phyloP scores from a whole-genome alignment of 2,329 filamentous ascomycete genomes.

The Monosporascus sp. region DNA sequence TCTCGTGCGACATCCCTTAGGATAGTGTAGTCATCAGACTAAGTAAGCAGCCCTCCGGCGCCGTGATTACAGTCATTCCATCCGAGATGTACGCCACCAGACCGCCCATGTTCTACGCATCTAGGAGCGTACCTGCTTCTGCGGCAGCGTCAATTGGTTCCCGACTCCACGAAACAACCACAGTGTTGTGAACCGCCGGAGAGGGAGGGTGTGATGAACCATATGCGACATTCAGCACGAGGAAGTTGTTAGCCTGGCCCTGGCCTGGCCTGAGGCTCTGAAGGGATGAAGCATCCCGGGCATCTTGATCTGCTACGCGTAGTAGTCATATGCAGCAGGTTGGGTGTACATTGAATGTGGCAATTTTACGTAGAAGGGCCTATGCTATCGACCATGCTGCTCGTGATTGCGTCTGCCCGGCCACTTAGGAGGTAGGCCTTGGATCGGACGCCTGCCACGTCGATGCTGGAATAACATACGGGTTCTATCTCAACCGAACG shows the following conservation, averaged over 20 bases:
- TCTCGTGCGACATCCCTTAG: neutral
- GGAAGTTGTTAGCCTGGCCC: neutral
- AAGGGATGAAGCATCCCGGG: neutral
- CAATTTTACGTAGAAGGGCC: neutral
- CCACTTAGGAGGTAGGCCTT: neutral
- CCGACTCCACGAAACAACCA: neutral
- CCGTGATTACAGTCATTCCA: neutral
- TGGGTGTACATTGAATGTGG: neutral
- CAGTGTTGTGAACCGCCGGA: neutral
- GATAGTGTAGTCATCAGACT: neutral
- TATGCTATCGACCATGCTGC: neutral
- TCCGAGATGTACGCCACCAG: neutral
- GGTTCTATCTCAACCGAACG: too few relatives aligned
- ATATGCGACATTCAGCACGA: neutral
- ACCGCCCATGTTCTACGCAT: neutral
- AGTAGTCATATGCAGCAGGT: neutral
- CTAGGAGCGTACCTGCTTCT: neutral
- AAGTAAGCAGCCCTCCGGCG: neutral
- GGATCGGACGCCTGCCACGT: neutral
- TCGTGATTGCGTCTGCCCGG: neutral
- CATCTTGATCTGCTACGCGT: neutral
- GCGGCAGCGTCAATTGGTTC: neutral
- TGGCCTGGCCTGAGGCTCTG: neutral
- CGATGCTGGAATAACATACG: neutral
- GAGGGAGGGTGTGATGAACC: neutral